A percentile compares a stretch with the other conserved stretches of the same genome.
These are phyloP conservation scores for Cryptosporidium viatorum DNA, from an alignment of 169 alveolate species.

Conservation along the genomic window DNA sequence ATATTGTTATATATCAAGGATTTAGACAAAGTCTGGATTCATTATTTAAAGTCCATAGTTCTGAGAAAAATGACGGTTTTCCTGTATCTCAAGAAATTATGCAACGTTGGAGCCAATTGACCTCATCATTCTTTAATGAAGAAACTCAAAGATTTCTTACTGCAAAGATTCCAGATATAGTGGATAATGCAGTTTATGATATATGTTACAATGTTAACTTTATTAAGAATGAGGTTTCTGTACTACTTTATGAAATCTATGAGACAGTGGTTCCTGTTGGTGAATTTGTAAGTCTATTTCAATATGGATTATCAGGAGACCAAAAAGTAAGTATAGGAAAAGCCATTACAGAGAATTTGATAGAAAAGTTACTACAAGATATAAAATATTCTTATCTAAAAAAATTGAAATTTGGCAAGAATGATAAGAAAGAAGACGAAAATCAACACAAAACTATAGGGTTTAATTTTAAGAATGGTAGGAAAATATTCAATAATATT, in stretches of 20 bases:
- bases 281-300: slow-evolving; percentile 41
- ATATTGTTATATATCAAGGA: neutral
- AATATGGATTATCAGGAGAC: slow-evolving; percentile 23
- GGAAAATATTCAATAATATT: neutral
- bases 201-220: neutral
- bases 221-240: slow-evolving; percentile 7
- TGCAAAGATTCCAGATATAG: slow-evolving; percentile 36
- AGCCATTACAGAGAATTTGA: neutral
- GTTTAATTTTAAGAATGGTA: neutral
- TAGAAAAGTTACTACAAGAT: slow-evolving; percentile 27
- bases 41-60: slow-evolving; percentile 17
- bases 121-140: slow-evolving; percentile 45
- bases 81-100: slow-evolving; percentile 36
- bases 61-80: slow-evolving; percentile 28
- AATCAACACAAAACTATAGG: neutral
- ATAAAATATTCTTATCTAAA: slow-evolving; percentile 20
- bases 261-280: slow-evolving; percentile 37
- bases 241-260: slow-evolving; percentile 28
- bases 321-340: slow-evolving; percentile 38
- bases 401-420: neutral
- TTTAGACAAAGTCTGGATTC: slow-evolving; percentile 52
- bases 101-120: slow-evolving; percentile 58
- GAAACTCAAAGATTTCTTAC: slow-evolving; percentile 33
- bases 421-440: neutral
- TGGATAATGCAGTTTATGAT: slow-evolving; percentile 57